Base-by-base conservation (phyloP, 257 asterid genomes). In the Orobanche coerulescens region DNA sequence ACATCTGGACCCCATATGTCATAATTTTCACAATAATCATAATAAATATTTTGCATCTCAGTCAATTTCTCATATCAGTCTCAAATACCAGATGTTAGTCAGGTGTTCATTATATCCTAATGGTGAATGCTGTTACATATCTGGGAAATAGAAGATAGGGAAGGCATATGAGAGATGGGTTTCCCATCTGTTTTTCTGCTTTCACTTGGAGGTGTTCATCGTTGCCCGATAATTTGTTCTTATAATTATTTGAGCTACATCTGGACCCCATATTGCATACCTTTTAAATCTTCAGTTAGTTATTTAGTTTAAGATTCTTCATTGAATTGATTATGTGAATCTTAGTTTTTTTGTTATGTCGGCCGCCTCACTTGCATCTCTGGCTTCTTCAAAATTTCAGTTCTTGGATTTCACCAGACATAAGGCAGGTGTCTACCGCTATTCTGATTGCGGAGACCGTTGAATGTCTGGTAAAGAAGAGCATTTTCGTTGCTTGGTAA, bases 171-270 rank as follows among this genome's bases (percentile, higher is more conserved):
- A 15, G 30, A 1, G 71, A 51, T 53, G 78, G 66, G 75, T 65
- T 77, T 69, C 67, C 62, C 75, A 50, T 82, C 65, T 15, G 44
- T 68, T 62, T 61, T 63, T 56, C 37, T 62, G 42, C 37, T 68
- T 64, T 72, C 84, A 58, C 72, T 79, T 67, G 75, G 49, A 73
- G 87, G 83, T 68, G 65, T 74, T 58, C 76, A 69, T 69, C 73
- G 81, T 74, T 81, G 78, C 88, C 46, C 42, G n/a, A 20, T 67
- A 50, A 25, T 78, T 58, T 43, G 10, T 6, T 15, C 0, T 28
- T 15, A 11, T 75, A 62, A 63, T 60, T 79, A 37, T 19, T 56
- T 59, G 79, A 73, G 84, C 82, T 71, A 16, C 83, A 81, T 68
- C 81, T 75, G 79, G 80, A 49, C 73, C 57, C 67, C 66, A 79